Base-by-base conservation (phyloP, 2,329 filamentous ascomycete species). In the Hypoxylon sp. region DNA sequence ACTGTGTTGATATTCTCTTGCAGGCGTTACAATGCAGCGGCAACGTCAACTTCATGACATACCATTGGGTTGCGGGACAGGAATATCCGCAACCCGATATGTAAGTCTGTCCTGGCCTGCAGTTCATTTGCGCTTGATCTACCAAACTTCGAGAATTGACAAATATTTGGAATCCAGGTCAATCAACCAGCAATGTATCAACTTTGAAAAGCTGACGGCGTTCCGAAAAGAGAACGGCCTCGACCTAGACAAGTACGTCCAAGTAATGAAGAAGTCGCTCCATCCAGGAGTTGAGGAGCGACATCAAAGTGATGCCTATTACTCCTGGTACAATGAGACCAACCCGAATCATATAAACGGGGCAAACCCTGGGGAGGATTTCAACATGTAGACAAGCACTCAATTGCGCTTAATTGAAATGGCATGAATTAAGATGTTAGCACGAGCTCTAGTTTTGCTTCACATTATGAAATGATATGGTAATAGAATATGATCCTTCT, bases 1-100 rank as follows among this genome's bases (percentile, higher is more conserved):
- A 81, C 44, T 81, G 79, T 58, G 75, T 77, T 27, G 78, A 80
- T 30, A 78, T 81, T 25, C 64, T 81, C 2, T 54, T 80, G 8
- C 77, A 80, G 65, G 75, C 76, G 46, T 59, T 80, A 11, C 77
- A 77, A 66, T 81, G 79, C 55, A 75, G 75, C 42, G 77, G 77
- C 1, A 79, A 79, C 49, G 69, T 78, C 6, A 78, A 79, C 40
- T 69, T 80, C 46, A 77, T 81, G 51, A 81, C 79, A 0, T 73
- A 78, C 37, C 73, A 78, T 35, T 81, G 79, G 79, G 65, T 77
- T 1, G 75, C 78, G 31, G 75, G 72, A 6, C 72, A 77, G 57
- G 57, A 71, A 13, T 72, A 73, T 31, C 77, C 79, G 1, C 78
- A 77, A 48, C 78, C 79, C 0, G 77, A 80, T 33, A 80, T 80